phyloP scores from a whole-genome alignment of 306 rosid genomes.

The Aeschynomene evenia region DNA sequence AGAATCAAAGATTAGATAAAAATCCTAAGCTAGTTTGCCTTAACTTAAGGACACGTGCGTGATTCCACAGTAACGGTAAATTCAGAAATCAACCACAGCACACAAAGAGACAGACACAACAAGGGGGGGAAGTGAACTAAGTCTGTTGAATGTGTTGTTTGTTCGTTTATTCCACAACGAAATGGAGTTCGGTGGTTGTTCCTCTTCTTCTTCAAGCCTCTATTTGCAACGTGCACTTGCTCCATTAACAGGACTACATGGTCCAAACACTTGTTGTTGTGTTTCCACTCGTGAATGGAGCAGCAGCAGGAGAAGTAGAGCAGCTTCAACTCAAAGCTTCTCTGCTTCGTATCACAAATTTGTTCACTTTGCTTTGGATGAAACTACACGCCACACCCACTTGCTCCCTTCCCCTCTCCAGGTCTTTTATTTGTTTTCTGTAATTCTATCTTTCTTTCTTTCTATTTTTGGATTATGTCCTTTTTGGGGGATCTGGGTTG shows the following conservation, averaged over 20 bases:
- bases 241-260: not conserved
- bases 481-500: not conserved
- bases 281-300: constrained; percentile 1
- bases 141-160: not conserved
- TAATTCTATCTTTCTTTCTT: not conserved
- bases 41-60: no score
- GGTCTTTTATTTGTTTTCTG: not conserved
- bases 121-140: no score
- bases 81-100: not conserved
- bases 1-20: no score
- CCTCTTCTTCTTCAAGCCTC: constrained; percentile 27
- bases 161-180: no score
- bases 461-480: not conserved
- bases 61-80: not conserved
- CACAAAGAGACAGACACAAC: no score
- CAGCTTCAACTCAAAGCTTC: not conserved
- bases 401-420: constrained; percentile 48
- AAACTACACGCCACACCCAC: constrained; percentile 36
- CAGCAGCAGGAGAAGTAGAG: not conserved
- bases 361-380: constrained; percentile 47
- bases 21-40: no score
- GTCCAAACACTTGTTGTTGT: not conserved
- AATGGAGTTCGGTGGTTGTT: constrained; percentile 36
- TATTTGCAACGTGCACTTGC: constrained; percentile 12
- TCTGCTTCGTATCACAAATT: constrained; percentile 41